Evolutionary conservation across 192 early-diverging fungal genomes (phyloP).

Genomic region (Spinellus fusiger): DNA sequence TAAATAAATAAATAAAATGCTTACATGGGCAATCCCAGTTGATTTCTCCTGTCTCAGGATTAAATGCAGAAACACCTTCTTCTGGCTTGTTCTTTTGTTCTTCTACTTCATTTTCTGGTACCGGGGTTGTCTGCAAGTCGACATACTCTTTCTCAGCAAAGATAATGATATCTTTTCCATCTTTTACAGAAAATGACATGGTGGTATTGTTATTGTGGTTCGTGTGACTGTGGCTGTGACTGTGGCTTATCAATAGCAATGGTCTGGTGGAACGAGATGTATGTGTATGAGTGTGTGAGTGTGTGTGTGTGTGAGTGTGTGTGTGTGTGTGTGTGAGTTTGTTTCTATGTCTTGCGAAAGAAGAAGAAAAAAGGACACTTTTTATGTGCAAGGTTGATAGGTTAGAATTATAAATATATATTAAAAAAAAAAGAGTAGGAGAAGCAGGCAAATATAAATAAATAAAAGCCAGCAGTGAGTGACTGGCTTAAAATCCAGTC

Average conservation of each 20-base stretch:
- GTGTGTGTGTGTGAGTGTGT: background rate
- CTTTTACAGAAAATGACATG: conserved; percentile 9
- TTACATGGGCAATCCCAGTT: conserved; percentile 95
- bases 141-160: conserved; percentile 27
- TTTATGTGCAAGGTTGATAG: too few relatives aligned
- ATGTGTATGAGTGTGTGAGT: conserved; percentile 2
- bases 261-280: background rate
- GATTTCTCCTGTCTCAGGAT: conserved; percentile 83
- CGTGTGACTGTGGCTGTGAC: background rate
- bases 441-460: too few relatives aligned
- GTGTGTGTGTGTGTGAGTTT: background rate
- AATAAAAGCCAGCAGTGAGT: too few relatives aligned
- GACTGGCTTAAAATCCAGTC: too few relatives aligned
- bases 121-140: background rate
- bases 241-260: too few relatives aligned
- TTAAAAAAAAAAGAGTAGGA: too few relatives aligned
- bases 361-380: too few relatives aligned
- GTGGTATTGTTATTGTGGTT: background rate
- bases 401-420: too few relatives aligned
- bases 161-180: conserved; percentile 30
- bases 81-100: conserved; percentile 4
- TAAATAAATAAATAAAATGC: background rate
- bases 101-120: background rate
- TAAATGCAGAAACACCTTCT: conserved; percentile 55
- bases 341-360: too few relatives aligned